These are phyloP conservation scores for Pseudogymnoascus sp. DNA, from an alignment of 2,329 filamentous ascomycete genomes.

Conservation along the genomic window DNA sequence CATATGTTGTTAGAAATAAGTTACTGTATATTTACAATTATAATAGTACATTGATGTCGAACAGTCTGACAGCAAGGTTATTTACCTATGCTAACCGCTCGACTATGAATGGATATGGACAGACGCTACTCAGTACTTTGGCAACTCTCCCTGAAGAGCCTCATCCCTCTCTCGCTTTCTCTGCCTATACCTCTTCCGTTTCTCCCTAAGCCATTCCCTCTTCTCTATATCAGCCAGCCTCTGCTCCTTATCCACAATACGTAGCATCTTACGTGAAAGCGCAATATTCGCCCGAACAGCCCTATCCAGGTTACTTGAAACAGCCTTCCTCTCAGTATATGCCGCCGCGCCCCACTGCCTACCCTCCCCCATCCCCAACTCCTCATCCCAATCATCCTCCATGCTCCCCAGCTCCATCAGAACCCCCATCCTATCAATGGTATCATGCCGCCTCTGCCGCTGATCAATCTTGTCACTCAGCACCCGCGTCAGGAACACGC, in stretches of 20 bases:
- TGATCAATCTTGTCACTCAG: conserved; percentile 42
- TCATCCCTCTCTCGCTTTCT: neutral
- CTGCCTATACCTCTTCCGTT: neutral
- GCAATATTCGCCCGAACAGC: conserved; percentile 22
- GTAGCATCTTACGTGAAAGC: conserved; percentile 35
- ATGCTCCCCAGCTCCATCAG: conserved; percentile 27
- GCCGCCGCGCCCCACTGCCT: neutral
- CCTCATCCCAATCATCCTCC: conserved; percentile 42
- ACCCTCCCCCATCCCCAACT: conserved; percentile 9
- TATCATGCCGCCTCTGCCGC: conserved; percentile 35
- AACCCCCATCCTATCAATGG: conserved; percentile 30
- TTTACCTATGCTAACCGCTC: neutral
- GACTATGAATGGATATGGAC: neutral
- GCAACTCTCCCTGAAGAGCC: neutral
- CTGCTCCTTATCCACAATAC: conserved; percentile 39
- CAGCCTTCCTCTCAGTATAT: conserved; percentile 5
- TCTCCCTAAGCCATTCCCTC: conserved; percentile 19
- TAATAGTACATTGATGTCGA: neutral
- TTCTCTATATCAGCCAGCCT: conserved; percentile 30
- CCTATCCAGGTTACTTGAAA: conserved; percentile 11
- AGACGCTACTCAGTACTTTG: neutral
- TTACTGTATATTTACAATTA: neutral
- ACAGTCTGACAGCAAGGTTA: neutral
- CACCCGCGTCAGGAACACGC: conserved; percentile 46
- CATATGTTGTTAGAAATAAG: neutral